phyloP scores from a whole-genome alignment of 805 yeast species.

The Saccharomycopsis sp. region DNA sequence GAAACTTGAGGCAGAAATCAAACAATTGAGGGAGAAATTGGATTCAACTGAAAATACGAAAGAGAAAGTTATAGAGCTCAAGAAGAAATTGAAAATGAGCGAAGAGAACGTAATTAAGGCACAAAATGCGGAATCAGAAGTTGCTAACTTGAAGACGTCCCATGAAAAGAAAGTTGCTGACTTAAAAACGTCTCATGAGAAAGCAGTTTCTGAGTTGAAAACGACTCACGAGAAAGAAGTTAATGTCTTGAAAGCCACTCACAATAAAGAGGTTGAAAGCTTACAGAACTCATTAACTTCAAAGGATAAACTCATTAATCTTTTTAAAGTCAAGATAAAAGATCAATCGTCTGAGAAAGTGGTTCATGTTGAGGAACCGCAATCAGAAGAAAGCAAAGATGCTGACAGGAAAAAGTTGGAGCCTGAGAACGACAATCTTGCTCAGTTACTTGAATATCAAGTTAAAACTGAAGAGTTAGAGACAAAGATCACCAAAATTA shows the following conservation, averaged over 20 bases:
- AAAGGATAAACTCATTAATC: not conserved
- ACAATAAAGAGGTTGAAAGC: not conserved
- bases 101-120: not conserved
- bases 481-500: constrained; percentile 1
- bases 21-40: constrained; percentile 3
- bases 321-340: not conserved
- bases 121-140: not conserved
- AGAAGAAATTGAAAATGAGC: not conserved
- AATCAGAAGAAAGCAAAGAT: not conserved
- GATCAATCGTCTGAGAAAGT: no score
- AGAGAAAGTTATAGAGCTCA: not conserved
- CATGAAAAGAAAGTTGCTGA: not conserved
- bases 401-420: not conserved
- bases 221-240: not conserved
- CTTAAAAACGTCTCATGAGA: not conserved
- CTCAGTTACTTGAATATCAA: constrained; percentile 4
- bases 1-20: not conserved
- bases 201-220: not conserved
- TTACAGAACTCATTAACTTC: not conserved
- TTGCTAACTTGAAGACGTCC: not conserved
- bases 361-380: no score
- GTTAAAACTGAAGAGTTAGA: constrained; percentile 2
- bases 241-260: not conserved
- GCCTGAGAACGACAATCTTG: no score
- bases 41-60: not conserved